Evolutionary conservation across 2,329 filamentous ascomycete species (phyloP).

Genomic region (Epichloe brachyelytri): DNA sequence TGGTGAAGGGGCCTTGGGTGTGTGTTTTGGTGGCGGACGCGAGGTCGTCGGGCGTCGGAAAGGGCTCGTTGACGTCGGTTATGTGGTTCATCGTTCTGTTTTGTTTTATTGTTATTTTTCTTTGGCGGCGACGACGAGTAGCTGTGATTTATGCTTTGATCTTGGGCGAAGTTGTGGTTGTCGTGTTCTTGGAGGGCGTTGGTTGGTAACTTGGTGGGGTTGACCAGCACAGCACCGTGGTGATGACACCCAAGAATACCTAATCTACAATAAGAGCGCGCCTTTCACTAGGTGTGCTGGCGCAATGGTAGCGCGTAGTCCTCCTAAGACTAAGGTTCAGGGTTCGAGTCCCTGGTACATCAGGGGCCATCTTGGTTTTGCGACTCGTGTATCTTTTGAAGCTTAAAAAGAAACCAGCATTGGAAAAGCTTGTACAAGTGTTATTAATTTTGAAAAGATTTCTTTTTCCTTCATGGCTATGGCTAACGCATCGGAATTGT

Average conservation of each 20-base stretch:
- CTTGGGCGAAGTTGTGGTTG: no score
- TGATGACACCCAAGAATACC: neutral
- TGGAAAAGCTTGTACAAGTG: no score
- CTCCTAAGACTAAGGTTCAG: conserved; percentile 6
- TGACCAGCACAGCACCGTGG: no score
- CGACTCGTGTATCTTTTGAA: neutral
- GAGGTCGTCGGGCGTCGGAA: conserved; percentile 36
- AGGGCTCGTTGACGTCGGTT: conserved; percentile 36
- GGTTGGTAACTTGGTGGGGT: no score
- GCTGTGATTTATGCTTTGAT: no score
- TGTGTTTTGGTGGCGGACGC: conserved; percentile 42
- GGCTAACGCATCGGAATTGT: no score
- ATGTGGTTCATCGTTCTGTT: conserved; percentile 25
- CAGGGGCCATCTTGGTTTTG: neutral
- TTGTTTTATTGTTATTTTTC: neutral
- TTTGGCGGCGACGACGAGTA: no score
- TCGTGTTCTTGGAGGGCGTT: no score
- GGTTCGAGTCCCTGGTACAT: conserved; percentile 5
- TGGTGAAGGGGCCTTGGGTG: conserved; percentile 53
- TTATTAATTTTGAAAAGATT: fast-evolving
- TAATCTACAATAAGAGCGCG: fast-evolving
- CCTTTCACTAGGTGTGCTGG: neutral
- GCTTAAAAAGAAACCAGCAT: no score
- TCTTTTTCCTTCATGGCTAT: no score
- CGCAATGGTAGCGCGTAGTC: conserved; percentile 6